phyloP scores from a whole-genome alignment of 2,329 filamentous ascomycete species.

The Penicillium sp. region DNA sequence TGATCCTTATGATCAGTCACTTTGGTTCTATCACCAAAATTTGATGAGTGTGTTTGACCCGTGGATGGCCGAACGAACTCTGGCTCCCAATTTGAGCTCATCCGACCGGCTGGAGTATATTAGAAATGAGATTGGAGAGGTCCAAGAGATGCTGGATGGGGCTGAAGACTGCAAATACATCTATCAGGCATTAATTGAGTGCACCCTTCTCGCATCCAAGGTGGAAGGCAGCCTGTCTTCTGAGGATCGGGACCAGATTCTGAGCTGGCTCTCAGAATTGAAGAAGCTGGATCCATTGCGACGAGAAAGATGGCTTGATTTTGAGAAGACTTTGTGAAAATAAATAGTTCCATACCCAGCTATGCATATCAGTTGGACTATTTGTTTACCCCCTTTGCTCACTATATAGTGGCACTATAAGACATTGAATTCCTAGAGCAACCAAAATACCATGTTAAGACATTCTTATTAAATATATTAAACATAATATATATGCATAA shows the following conservation, averaged over 20 bases:
- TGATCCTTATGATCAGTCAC: constrained; percentile 88
- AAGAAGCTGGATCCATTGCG: constrained; percentile 71
- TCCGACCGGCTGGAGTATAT: constrained; percentile 66
- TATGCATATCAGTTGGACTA: background rate
- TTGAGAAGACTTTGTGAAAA: constrained; percentile 51
- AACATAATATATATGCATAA: background rate
- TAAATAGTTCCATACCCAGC: background rate
- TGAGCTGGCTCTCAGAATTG: constrained; percentile 63
- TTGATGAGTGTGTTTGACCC: constrained; percentile 68
- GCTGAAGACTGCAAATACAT: constrained; percentile 80
- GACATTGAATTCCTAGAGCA: background rate
- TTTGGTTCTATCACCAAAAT: constrained; percentile 97
- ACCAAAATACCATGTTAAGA: background rate
- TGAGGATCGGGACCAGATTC: constrained; percentile 49
- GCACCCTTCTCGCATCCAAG: constrained; percentile 59
- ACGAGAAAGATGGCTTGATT: constrained; percentile 70
- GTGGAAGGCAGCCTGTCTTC: constrained; percentile 47
- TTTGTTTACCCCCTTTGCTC: constrained; percentile 5
- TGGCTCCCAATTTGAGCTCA: constrained; percentile 62
- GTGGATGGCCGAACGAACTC: constrained; percentile 51
- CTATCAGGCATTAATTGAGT: constrained; percentile 80
- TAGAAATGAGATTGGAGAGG: constrained; percentile 67
- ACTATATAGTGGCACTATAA: background rate
- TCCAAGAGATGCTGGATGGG: constrained; percentile 64
- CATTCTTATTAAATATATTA: background rate